Evolutionary conservation across 108 stramenopile species (phyloP).

Genomic region (Cylindrotheca closterium): DNA sequence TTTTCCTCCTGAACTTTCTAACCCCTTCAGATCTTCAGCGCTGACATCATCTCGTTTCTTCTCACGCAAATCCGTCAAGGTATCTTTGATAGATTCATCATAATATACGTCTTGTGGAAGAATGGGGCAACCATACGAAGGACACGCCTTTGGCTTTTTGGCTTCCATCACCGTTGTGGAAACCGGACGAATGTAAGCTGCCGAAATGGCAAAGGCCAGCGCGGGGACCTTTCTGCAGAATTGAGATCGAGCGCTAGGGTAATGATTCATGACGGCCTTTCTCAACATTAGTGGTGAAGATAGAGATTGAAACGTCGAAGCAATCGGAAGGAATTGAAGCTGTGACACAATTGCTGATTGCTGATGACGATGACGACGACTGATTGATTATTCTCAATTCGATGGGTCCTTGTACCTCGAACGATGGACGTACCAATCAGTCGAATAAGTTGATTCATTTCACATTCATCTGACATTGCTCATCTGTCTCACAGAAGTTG

Average conservation of each 20-base stretch:
- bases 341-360: too few relatives aligned
- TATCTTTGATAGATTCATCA: constrained; percentile 35
- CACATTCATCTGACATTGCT: too few relatives aligned
- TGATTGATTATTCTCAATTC: too few relatives aligned
- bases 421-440: too few relatives aligned
- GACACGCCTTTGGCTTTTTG: constrained; percentile 48
- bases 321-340: too few relatives aligned
- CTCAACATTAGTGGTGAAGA: too few relatives aligned
- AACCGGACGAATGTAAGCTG: constrained; percentile 11
- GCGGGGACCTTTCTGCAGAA: background rate
- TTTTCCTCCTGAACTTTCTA: constrained; percentile 29
- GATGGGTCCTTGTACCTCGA: too few relatives aligned
- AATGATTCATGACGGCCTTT: too few relatives aligned
- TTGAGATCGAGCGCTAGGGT: background rate
- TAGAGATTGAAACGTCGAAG: too few relatives aligned
- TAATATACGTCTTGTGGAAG: constrained; percentile 65
- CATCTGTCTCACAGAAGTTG: too few relatives aligned
- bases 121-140: constrained; percentile 65
- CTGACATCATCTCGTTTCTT: constrained; percentile 7
- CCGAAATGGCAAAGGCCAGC: constrained; percentile 10
- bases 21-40: constrained; percentile 7
- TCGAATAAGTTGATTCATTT: too few relatives aligned
- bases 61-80: constrained; percentile 40
- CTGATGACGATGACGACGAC: too few relatives aligned
- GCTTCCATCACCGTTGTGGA: constrained; percentile 11